Evolutionary conservation across 208 protist genomes (phyloP), one percentile per base, ranked within the genome.

Genomic region (Leishmania turanica): DNA sequence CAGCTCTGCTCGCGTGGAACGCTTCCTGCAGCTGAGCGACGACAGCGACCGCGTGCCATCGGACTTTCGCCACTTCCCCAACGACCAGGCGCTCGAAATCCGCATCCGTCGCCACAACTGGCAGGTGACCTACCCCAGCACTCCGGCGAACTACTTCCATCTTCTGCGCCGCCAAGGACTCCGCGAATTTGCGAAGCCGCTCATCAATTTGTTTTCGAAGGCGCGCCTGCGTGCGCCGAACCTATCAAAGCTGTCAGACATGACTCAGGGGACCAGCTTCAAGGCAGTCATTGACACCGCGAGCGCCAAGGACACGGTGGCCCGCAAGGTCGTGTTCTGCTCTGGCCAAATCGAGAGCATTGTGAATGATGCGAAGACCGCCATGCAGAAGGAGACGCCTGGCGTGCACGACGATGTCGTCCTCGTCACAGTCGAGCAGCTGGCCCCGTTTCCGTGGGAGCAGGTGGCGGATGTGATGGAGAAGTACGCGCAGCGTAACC

Each of bases 81-180:
- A 92, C 83, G 83, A 88, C 45, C 83, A 90, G 70, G 89, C 92
- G 79, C 85, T 94, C 37, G 93, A 96, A 87, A 78, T 84, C 19
- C 95, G 92, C 84, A 96, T 98, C 70, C 89, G 90, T 70, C 79
- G 84, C 24, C 90, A 90, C 87, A 98, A 98, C 87, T 97, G 91
- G 90, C 96, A 98, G 86, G 95, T 99, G n/a, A 90, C 95, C 56
- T 99, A 99, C 90, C 93, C 93, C 42, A 98, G 97, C 54, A 99
- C 98, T 6, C 99, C 99, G 9, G 99, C 99, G 37, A 99, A 99
- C 90, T 99, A 99, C 93, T 99, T 99, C 96, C 99, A 99, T 84
- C 91, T 99, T 31, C 92, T 99, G 6, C 94, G 99, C 62, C 95
- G 99, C 51, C 99, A 99, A 92, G 90, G 99, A 19, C 88, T 95